These are phyloP conservation scores for Prunus dulcis DNA, from an alignment of 306 rosid genomes.

Conservation along the genomic window DNA sequence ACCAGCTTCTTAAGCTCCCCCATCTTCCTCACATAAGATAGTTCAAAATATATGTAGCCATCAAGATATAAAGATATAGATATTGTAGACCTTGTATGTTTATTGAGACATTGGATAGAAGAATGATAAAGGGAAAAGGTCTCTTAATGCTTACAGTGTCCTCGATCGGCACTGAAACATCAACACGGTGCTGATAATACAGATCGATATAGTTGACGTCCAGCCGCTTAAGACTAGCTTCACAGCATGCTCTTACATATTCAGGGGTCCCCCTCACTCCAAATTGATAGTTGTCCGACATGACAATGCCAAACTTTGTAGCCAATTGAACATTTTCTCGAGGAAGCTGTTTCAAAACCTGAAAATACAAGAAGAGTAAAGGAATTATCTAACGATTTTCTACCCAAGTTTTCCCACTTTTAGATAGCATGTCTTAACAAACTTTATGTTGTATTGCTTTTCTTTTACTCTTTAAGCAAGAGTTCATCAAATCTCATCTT, in stretches of 20 bases:
- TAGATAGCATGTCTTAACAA: background rate
- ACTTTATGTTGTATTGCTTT: background rate
- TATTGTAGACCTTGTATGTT: no score
- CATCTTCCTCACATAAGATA: conserved; percentile 1
- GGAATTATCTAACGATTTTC: background rate
- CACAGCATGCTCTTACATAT: conserved; percentile 57
- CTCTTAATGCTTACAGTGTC: conserved; percentile 55
- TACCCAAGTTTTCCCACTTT: no score
- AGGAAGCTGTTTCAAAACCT: conserved; percentile 74
- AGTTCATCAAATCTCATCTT: background rate
- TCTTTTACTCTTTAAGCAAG: background rate
- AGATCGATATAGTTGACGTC: conserved; percentile 49
- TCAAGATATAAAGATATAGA: background rate
- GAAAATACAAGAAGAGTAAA: conserved; percentile 8
- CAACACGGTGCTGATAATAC: conserved; percentile 57
- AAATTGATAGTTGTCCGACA: conserved; percentile 12
- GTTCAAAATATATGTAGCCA: background rate
- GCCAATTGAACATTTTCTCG: conserved; percentile 64
- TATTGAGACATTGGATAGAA: background rate
- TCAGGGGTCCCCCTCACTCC: conserved; percentile 54
- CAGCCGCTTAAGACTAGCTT: conserved; percentile 61
- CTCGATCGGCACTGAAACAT: conserved; percentile 64
- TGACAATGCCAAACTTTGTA: conserved; percentile 56
- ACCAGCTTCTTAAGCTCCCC: conserved; percentile 58
- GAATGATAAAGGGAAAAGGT: background rate